Evolutionary conservation across 345 rosid species (phyloP), one percentile per base, ranked within the genome.

Genomic region (Capsella bursapastoris): DNA sequence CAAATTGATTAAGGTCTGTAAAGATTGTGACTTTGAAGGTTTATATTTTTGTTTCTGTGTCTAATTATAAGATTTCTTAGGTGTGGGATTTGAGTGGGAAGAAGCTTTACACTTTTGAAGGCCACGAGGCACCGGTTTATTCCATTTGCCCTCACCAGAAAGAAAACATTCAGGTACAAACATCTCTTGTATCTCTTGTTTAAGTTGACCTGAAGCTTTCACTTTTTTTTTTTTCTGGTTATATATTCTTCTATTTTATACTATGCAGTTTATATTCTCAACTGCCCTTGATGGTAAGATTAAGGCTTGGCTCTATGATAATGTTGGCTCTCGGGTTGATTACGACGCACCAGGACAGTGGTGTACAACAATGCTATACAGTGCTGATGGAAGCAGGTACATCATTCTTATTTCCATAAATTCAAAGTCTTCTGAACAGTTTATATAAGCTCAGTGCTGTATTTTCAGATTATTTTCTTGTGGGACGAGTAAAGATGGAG

Each of bases 301-400:
- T 68, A 93, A 93, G 83, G 97, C 98, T 37, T 91, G 97, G 98
- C 82, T 89, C 51, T 88, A 93, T 82, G 98, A 89, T 72, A 79
- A 82, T 45, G 37, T 72, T 76, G 97, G 98, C 38, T 88, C 97
- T 37, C 83, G 96, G 75, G 94, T 89, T 71, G 96, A 89, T 72
- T 93, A 91, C 64, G 91, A 91, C 40, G 94, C 98, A 77, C 98
- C 98, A 22, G 96, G 98, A 50, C 87, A 59, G 13, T 83, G 94
- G 88, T 87, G 96, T 74, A 88, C 98, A 28, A 86, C 85, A 1
- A 89, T 93, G 98, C 84, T 83, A 29, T 93, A 93, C 76, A 91
- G 89, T 76, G 94, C 92, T 57, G 97, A 93, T 66, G 97, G 98
- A 47, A 91, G 86, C 75, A 86, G 98, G 97, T 90, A 62, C 67